A percentile compares a stretch with the other conserved stretches of the same genome.
Conservation (phyloP, 2,329 filamentous ascomycete genomes). For the Phaeophleospora eucalypticola region DNA sequence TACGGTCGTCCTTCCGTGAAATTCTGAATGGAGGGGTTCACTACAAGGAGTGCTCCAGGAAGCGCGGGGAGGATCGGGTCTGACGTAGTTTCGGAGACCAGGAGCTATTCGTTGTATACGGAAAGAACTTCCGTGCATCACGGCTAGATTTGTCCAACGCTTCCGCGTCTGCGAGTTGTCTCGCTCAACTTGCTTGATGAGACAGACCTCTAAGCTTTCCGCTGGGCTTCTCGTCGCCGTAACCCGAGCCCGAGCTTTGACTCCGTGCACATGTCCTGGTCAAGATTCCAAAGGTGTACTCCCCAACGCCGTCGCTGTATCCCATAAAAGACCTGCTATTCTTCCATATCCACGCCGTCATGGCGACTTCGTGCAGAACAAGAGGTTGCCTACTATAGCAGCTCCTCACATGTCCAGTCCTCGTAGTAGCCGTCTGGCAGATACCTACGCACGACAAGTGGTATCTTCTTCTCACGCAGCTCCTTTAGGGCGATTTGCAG, state of each 20-base stretch:
- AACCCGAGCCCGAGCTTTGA: too few species aligned
- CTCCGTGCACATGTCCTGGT: too few species aligned
- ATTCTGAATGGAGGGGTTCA: constrained; percentile 7
- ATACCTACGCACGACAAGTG: constrained; percentile 89
- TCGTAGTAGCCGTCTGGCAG: constrained; percentile 98
- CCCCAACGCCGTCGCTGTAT: constrained; percentile 19
- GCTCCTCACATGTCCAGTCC: constrained; percentile 98
- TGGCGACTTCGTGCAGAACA: not conserved
- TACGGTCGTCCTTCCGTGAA: constrained; percentile 1
- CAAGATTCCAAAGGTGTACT: not conserved
- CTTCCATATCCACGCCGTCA: not conserved
- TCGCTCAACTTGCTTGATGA: too few species aligned
- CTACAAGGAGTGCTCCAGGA: not conserved
- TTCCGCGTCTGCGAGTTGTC: not conserved
- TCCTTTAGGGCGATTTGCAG: constrained; percentile 97
- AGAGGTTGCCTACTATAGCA: constrained; percentile 51
- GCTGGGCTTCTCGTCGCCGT: too few species aligned
- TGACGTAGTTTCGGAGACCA: constrained; percentile 4
- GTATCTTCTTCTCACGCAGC: constrained; percentile 96
- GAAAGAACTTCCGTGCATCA: constrained; percentile 1
- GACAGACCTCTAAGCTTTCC: too few species aligned
- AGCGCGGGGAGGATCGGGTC: constrained; percentile 3
- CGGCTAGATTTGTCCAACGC: not conserved
- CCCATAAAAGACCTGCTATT: not conserved
- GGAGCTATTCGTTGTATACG: not conserved